These are phyloP conservation scores for Termitomyces bulborhizus DNA, from an alignment of 768 basidiomycete species.

Conservation along the genomic window DNA sequence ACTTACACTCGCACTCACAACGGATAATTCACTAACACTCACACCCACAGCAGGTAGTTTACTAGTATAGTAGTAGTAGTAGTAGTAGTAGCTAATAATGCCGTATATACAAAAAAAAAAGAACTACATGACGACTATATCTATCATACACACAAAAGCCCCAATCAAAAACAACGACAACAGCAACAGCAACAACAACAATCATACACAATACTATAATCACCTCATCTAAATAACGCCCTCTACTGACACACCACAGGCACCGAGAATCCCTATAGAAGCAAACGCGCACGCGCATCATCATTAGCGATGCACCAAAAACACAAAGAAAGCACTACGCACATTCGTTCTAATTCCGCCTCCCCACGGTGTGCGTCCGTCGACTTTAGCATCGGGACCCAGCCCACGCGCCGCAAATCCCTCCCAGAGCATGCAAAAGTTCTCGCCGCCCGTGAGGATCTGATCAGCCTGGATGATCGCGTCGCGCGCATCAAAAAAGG, in stretches of 20 bases:
- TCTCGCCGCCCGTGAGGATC: conserved; percentile 88
- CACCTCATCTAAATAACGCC: background rate
- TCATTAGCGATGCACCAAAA: too few species aligned
- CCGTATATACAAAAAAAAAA: too few species aligned
- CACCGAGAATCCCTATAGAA: background rate
- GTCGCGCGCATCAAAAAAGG: conserved; percentile 85
- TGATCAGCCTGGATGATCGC: conserved; percentile 91
- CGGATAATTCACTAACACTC: too few species aligned
- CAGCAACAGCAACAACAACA: background rate
- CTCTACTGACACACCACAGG: background rate
- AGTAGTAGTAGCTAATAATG: too few species aligned
- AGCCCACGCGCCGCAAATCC: conserved; percentile 81
- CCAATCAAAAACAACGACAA: too few species aligned
- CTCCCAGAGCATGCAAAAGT: conserved; percentile 81
- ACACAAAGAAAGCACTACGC: conserved; percentile 5
- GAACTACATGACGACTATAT: too few species aligned
- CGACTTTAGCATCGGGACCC: conserved; percentile 68
- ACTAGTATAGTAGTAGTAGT: too few species aligned
- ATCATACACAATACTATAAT: background rate
- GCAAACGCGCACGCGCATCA: too few species aligned
- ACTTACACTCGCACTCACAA: too few species aligned
- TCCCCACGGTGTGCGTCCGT: conserved; percentile 86
- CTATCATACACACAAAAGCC: too few species aligned
- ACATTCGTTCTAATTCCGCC: conserved; percentile 79
- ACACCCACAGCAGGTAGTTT: too few species aligned